Percentiles rank a stretch among this genome's conserved stretches.
Evolutionary conservation across 768 basidiomycete species (phyloP).

Genomic region (Podaxis sp.): DNA sequence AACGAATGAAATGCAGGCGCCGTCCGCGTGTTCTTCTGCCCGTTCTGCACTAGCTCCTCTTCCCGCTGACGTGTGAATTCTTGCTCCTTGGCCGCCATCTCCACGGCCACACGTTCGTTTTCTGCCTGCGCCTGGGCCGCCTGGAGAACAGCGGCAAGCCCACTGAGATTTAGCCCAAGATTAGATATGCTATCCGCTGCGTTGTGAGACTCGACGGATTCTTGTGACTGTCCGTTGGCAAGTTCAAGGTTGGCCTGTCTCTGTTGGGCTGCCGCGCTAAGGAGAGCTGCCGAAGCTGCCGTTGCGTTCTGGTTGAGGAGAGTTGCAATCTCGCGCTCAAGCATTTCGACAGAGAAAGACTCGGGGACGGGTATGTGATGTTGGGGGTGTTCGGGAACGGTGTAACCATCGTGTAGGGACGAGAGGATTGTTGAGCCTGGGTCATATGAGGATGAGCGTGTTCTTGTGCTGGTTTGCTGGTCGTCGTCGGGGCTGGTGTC

Average conservation of each 20-base stretch:
- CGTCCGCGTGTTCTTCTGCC: slow-evolving; percentile 57
- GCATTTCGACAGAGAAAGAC: slow-evolving; percentile 64
- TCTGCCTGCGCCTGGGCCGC: slow-evolving; percentile 68
- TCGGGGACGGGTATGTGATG: slow-evolving; percentile 39
- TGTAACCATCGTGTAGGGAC: slow-evolving; percentile 34
- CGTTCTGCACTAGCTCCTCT: slow-evolving; percentile 42
- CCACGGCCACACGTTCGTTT: slow-evolving; percentile 34
- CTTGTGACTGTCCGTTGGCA: slow-evolving; percentile 24
- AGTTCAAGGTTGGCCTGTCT: slow-evolving; percentile 48
- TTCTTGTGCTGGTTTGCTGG: slow-evolving; percentile 28
- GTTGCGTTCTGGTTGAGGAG: slow-evolving; percentile 75
- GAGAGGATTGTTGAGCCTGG: slow-evolving; percentile 35
- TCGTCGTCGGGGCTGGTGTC: slow-evolving; percentile 24
- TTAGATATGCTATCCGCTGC: slow-evolving; percentile 35
- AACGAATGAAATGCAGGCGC: slow-evolving; percentile 81
- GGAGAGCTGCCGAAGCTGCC: slow-evolving; percentile 60
- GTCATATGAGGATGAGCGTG: slow-evolving; percentile 24
- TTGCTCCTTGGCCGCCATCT: slow-evolving; percentile 43
- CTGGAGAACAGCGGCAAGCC: slow-evolving; percentile 77
- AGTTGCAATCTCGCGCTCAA: slow-evolving; percentile 75
- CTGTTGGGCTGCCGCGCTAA: slow-evolving; percentile 69
- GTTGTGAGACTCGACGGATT: slow-evolving; percentile 24
- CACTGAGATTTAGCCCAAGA: slow-evolving; percentile 56
- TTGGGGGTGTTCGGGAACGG: slow-evolving; percentile 33
- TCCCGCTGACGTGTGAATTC: slow-evolving; percentile 44